These are phyloP conservation scores for Spirogloea muscicola DNA, from an alignment of 139 green algal species.

Conservation along the genomic window DNA sequence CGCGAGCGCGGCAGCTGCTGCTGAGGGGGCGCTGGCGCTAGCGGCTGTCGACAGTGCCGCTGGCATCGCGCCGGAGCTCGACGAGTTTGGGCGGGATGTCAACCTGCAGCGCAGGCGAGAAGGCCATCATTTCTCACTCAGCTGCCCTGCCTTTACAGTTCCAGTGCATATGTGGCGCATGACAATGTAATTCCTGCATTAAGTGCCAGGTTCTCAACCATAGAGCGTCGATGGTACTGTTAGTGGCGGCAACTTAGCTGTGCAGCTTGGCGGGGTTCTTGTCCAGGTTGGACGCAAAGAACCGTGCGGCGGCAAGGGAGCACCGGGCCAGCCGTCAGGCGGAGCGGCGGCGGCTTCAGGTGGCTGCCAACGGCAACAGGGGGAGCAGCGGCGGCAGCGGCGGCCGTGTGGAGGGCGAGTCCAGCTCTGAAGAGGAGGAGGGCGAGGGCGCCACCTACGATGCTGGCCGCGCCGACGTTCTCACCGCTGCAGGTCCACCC, in stretches of 20 bases:
- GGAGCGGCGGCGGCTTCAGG: neutral
- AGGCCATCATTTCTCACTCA: no score
- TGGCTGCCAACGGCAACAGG: neutral
- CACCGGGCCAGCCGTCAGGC: neutral
- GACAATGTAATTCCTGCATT: no score
- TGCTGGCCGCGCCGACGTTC: conserved; percentile 60
- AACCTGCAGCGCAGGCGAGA: conserved; percentile 57
- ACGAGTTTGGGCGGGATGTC: conserved; percentile 84
- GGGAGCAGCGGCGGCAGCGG: conserved; percentile 1
- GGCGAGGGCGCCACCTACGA: conserved; percentile 56
- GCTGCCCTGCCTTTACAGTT: no score
- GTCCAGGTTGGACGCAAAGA: conserved; percentile 11
- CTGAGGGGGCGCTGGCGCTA: conserved; percentile 36
- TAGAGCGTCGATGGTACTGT: no score
- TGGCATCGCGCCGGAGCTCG: conserved; percentile 53
- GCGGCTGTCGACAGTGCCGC: conserved; percentile 11
- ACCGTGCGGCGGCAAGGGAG: conserved; percentile 17
- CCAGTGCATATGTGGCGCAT: no score
- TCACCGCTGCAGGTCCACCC: conserved; percentile 27
- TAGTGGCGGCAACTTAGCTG: no score
- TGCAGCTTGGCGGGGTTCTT: no score
- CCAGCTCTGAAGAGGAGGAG: conserved; percentile 58
- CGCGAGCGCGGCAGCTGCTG: conserved; percentile 53
- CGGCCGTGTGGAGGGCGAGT: conserved; percentile 39
- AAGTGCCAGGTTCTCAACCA: no score